Base-by-base conservation (phyloP, 148 eudicot genomes). In the Rhododendron mucronatum region DNA sequence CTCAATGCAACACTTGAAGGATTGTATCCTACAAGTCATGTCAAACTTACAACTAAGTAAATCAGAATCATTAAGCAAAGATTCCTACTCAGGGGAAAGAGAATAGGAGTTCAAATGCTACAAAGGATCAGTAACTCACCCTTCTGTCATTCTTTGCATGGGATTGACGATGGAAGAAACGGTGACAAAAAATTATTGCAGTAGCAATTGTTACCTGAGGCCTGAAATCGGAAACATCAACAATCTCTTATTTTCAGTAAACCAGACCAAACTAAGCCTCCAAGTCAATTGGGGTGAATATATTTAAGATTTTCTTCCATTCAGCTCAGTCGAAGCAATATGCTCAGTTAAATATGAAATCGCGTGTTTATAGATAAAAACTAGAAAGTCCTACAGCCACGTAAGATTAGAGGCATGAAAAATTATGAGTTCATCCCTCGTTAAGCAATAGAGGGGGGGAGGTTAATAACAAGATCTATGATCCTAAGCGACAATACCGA, bases 121-220 rank as follows among this genome's bases (percentile, higher is more conserved):
- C 21, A 44, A 47, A n/a, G 30, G 47, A 71, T 26, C 26, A 61
- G 81, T 23, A n/a, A 88, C 94, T 88, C 89, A 93, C 97, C 95
- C 94, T 92, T 88, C 94, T 90, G 84, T 94, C 97, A 90, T 93
- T 94, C 88, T 90, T 94, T 74, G 90, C 90, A 90, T 94, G 97
- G 20, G 97, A 94, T 86, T 94, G 97, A 65, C 97, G 95, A 67
- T 92, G 93, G 82, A 92, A 94, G 90, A 93, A 94, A 63, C 97
- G 97, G 78, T 94, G 97, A 88, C 95, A 94, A 88, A 94, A 94
- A 50, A 94, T 90, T 51, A 94, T 94, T 79, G 97, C 95, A 35
- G 95, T 94, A 61, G 97, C 97, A 85, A 94, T 94, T 41, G 97
- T 94, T 65, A 94, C 95, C 91, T 94, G 97, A 47, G 97, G 97